These are phyloP conservation scores for Talaromyces albobiverticillius DNA, from an alignment of 2,329 filamentous ascomycete species.

Conservation along the genomic window DNA sequence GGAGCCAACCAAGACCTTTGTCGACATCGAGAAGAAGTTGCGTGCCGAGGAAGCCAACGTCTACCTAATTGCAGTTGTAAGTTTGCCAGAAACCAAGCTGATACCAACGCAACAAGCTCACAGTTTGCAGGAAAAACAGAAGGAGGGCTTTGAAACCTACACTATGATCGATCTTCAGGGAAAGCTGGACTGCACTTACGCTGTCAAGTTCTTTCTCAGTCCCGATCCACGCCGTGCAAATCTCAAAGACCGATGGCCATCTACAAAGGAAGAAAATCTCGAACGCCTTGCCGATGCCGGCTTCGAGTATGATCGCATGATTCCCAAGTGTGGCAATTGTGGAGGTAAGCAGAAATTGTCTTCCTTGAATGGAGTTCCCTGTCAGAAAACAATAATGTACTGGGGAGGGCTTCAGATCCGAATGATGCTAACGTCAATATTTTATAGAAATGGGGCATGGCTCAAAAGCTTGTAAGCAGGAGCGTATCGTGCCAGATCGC, in stretches of 20 bases:
- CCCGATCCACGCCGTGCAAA: slow-evolving; percentile 46
- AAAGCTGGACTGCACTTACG: slow-evolving; percentile 49
- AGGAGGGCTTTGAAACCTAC: slow-evolving; percentile 41
- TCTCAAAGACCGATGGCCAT: slow-evolving; percentile 50
- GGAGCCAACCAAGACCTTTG: slow-evolving; percentile 43
- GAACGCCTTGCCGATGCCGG: slow-evolving; percentile 52
- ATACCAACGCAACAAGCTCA: slow-evolving; percentile 4
- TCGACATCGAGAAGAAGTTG: slow-evolving; percentile 50
- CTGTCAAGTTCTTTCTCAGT: slow-evolving; percentile 49
- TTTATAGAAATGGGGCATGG: slow-evolving; percentile 48
- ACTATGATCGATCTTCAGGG: slow-evolving; percentile 55
- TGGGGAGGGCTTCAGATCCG: too few relatives aligned
- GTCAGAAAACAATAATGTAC: too few relatives aligned
- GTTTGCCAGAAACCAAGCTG: neutral
- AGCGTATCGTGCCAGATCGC: slow-evolving; percentile 38
- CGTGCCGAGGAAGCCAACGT: slow-evolving; percentile 47
- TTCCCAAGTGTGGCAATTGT: slow-evolving; percentile 53
- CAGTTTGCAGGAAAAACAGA: slow-evolving; percentile 39
- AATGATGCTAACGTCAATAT: too few relatives aligned
- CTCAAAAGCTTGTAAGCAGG: slow-evolving; percentile 47
- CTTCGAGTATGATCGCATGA: slow-evolving; percentile 47
- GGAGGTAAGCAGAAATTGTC: slow-evolving; percentile 33
- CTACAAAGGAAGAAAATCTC: slow-evolving; percentile 48
- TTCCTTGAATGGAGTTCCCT: too few relatives aligned
- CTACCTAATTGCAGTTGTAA: slow-evolving; percentile 52